Evolutionary conservation across 257 asterid genomes (phyloP), one percentile per base, ranked within the genome.

Genomic region (Gardenia jasminoides): DNA sequence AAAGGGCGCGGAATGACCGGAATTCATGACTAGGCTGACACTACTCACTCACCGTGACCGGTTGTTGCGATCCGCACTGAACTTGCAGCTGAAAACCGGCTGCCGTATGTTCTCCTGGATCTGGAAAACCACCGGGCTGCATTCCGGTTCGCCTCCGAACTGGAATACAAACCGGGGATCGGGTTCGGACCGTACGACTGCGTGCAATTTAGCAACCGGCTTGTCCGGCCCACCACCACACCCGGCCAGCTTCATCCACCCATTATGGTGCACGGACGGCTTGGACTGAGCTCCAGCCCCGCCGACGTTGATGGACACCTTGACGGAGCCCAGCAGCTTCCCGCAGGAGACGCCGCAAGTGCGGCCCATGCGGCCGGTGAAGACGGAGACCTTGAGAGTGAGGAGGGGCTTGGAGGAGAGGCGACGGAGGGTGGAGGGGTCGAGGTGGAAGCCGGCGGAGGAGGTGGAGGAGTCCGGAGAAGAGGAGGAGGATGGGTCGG

Each of bases 1-100:
- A 79, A 79, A 48, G 36, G 64, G 82, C 36, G 52, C 82, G 15
- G 56, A 1, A 72, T 1, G 56, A 50, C 66, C 31, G n/a, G 41
- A 64, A 54, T 54, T 0, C 61, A 6, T 12, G 22, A 30, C 28
- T 46, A 78, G 72, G 19, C 3, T 77, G 28, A 13, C 46, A 36
- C 41, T 36, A 2, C 41, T 19, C 20, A 3, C 98, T 92, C 81
- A 94, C 98, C 98, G 84, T 67, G 97, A 87, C 83, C 98, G 74
- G 74, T 88, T 86, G 83, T 79, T 88, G 78, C 95, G 88, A 77
- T 92, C 98, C 44, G 97, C 97, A 80, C 81, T 89, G 80, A 93
- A 93, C 82, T 93, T 93, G 84, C 98, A 92, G 87, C 98, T 94
- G 77, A 94, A 94, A 88, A 94, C 94, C 87, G 98, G 98, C 83